These are phyloP conservation scores for Cubamyces lactineus DNA, from an alignment of 768 basidiomycete genomes.

Conservation along the genomic window DNA sequence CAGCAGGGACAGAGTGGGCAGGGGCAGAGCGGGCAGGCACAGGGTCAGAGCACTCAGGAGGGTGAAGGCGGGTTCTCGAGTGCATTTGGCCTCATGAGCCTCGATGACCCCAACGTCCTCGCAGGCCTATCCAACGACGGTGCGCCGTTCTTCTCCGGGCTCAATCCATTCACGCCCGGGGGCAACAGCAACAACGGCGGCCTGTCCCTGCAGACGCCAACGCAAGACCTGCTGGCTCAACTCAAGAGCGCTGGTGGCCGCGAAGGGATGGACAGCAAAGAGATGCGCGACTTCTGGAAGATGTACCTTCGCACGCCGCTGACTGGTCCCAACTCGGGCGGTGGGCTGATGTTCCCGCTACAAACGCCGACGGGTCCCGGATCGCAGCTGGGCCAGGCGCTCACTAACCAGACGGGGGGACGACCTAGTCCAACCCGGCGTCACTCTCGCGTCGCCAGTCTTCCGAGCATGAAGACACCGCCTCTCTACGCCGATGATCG, in stretches of 20 bases:
- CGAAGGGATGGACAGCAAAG: constrained; percentile 35
- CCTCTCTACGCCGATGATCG: constrained; percentile 37
- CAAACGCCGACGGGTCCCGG: constrained; percentile 29
- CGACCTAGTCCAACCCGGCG: constrained; percentile 37
- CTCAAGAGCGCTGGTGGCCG: constrained; percentile 32
- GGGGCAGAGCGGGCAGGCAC: not conserved
- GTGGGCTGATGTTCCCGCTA: constrained; percentile 24
- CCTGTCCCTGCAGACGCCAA: constrained; percentile 41
- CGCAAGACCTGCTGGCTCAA: constrained; percentile 32
- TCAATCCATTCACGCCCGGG: constrained; percentile 1
- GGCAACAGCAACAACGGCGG: constrained; percentile 31
- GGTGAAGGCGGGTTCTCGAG: constrained; percentile 40
- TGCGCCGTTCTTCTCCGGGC: constrained; percentile 61
- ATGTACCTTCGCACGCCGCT: constrained; percentile 73
- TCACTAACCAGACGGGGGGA: constrained; percentile 15
- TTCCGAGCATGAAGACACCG: constrained; percentile 73
- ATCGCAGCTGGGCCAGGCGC: constrained; percentile 21
- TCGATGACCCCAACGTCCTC: constrained; percentile 73
- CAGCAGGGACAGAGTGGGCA: constrained; percentile 12
- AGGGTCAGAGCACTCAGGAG: constrained; percentile 20
- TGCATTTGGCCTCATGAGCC: constrained; percentile 75
- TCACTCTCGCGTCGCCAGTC: constrained; percentile 62
- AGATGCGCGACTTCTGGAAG: constrained; percentile 75
- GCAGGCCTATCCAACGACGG: constrained; percentile 61
- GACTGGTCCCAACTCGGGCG: constrained; percentile 35